A percentile compares a stretch with the other conserved stretches of the same genome.
Conservation (phyloP, 768 basidiomycete species). For the Lactifluus echinatus region DNA sequence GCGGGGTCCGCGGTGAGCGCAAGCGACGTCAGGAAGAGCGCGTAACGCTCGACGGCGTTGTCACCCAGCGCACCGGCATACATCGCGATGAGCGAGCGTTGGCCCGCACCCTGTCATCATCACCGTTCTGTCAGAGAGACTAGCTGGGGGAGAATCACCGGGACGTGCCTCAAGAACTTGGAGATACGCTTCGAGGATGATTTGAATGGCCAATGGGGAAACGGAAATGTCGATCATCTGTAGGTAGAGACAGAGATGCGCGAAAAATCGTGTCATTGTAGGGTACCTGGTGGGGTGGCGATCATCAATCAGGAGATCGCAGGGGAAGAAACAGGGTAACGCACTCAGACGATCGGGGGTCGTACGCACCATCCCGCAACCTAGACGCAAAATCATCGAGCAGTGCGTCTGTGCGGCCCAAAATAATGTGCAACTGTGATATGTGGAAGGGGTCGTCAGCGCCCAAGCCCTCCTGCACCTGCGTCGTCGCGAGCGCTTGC, state of each 20-base stretch:
- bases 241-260: slow-evolving; percentile 85
- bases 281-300: slow-evolving; percentile 43
- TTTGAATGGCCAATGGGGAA: slow-evolving; percentile 66
- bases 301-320: slow-evolving; percentile 2
- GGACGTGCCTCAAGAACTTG: slow-evolving; percentile 68
- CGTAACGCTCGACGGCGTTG: slow-evolving; percentile 88
- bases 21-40: slow-evolving; percentile 76
- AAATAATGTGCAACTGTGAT: slow-evolving; percentile 72
- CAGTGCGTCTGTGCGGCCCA: slow-evolving; percentile 57
- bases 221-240: slow-evolving; percentile 71
- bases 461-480: slow-evolving; percentile 54
- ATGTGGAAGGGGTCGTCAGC: slow-evolving; percentile 74
- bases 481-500: slow-evolving; percentile 47
- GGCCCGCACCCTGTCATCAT: slow-evolving; percentile 53
- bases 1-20: slow-evolving; percentile 52
- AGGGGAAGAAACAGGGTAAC: slow-evolving; percentile 24
- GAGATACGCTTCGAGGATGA: slow-evolving; percentile 83
- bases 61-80: slow-evolving; percentile 88
- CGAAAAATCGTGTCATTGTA: slow-evolving; percentile 80
- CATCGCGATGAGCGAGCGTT: slow-evolving; percentile 84
- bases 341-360: slow-evolving; percentile 46
- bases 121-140: not conserved
- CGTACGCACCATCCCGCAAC: slow-evolving; percentile 43
- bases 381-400: slow-evolving; percentile 60
- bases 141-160: not conserved